Conservation (phyloP, 495 filamentous ascomycete species). For the Alectoria sarmentosa region DNA sequence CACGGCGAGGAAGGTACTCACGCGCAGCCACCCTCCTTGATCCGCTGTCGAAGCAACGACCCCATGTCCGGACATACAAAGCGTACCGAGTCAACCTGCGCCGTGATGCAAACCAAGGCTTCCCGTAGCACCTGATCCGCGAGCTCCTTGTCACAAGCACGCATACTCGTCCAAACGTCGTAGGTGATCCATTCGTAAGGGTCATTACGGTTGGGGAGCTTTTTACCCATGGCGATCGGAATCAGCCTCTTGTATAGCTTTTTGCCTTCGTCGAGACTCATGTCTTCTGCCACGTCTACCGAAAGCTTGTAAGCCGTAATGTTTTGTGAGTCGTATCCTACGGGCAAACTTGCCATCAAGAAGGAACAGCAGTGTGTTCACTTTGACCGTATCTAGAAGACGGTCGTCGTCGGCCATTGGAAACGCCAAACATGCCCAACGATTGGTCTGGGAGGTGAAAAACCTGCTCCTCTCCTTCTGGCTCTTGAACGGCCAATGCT, state of each 20-base stretch:
- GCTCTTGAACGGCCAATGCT: slow-evolving; percentile 33
- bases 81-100: slow-evolving; percentile 28
- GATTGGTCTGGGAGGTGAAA: slow-evolving; percentile 29
- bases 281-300: slow-evolving; percentile 35
- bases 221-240: slow-evolving; percentile 28
- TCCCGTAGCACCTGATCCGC: slow-evolving; percentile 34
- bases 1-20: slow-evolving; percentile 47
- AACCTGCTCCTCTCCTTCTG: slow-evolving; percentile 30
- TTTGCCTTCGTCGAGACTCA: slow-evolving; percentile 35
- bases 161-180: slow-evolving; percentile 37
- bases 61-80: slow-evolving; percentile 4
- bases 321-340: not conserved
- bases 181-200: slow-evolving; percentile 35
- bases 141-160: slow-evolving; percentile 27
- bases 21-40: slow-evolving; percentile 20
- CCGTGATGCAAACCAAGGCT: slow-evolving; percentile 32
- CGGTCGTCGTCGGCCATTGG: slow-evolving; percentile 33
- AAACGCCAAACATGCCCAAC: slow-evolving; percentile 33
- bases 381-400: slow-evolving; percentile 27
- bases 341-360: slow-evolving; percentile 30
- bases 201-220: slow-evolving; percentile 29
- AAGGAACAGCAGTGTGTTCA: slow-evolving; percentile 33
- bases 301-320: not conserved
- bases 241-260: slow-evolving; percentile 35
- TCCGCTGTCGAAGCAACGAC: slow-evolving; percentile 14